Base-by-base conservation (phyloP, 257 asterid species). In the Ilex aquifolium region DNA sequence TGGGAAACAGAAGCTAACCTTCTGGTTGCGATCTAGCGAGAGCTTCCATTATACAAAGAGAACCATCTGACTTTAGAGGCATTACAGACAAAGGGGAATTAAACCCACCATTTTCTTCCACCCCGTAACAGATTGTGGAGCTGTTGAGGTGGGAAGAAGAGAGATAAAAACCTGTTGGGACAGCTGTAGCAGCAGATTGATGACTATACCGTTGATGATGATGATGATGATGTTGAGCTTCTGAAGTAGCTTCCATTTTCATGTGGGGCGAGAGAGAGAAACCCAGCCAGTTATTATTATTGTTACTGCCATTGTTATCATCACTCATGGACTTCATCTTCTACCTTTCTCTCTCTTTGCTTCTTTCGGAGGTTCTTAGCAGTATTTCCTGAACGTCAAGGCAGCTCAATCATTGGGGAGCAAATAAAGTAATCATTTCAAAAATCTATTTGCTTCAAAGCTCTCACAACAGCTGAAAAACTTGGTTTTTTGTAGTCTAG, bases 11-110 rank as follows among this genome's bases (percentile, higher is more conserved):
- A 9, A 44, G 64, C 44, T 4, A n/a, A 86, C 95, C 91, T 76
- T 78, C 66, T 1, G 83, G 60, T 21, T 79, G 90, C 32, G 96
- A 82, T 67, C 76, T 71, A 39, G 88, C 76, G 62, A 89, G 77
- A 64, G 94, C 95, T 78, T 84, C 94, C 89, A 88, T 79, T 30
- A 90, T 62, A 75, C 94, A 89, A 46, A 90, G 95, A 12, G 97
- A 85, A 56, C 94, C 94, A 59, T 90, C 97, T 13, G 95, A 90
- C 69, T 85, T 90, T 11, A 90, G 77, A 42, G 97, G 95, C 95
- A 90, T 91, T 0, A 75, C 79, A 13, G 95, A 80, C 10, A 81
- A 62, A 53, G 90, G 74, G 2, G 85, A 57, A 63, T 71, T 89
- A 68, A 84, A 81, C 30, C 77, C 80, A 31, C 63, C 62, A 66